A percentile compares a stretch with the other conserved stretches of the same genome.
Conservation (phyloP, 768 basidiomycete species). For the Leccinum variicolor region DNA sequence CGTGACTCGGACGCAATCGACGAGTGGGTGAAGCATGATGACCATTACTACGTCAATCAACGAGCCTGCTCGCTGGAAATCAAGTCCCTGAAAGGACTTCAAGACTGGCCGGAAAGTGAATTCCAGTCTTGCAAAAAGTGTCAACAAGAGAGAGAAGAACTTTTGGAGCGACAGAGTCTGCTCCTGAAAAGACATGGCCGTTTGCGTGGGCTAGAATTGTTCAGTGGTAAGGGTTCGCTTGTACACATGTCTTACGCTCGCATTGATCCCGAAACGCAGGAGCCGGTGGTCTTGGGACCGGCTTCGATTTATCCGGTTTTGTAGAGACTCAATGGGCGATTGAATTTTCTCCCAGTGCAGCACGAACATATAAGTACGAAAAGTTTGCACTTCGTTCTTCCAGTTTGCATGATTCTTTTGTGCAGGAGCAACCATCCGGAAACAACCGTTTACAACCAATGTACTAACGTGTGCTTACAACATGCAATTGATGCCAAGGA, state of each 20-base stretch:
- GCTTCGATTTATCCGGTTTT: conserved; percentile 57
- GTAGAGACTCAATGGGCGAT: conserved; percentile 68
- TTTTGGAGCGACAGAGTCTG: conserved; percentile 26
- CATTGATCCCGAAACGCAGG: conserved; percentile 37
- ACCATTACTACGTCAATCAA: conserved; percentile 57
- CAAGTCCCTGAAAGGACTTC: conserved; percentile 20
- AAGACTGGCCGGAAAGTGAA: conserved; percentile 23
- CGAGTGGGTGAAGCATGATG: conserved; percentile 46
- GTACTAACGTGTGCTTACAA: conserved; percentile 55
- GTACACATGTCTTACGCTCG: background rate
- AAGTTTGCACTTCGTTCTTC: background rate
- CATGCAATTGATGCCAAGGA: conserved; percentile 51
- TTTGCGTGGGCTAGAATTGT: conserved; percentile 62
- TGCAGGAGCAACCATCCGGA: conserved; percentile 61
- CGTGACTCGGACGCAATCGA: conserved; percentile 30
- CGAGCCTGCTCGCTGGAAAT: conserved; percentile 18
- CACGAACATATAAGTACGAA: conserved; percentile 57
- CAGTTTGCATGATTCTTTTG: background rate
- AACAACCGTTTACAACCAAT: conserved; percentile 61
- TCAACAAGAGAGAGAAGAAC: conserved; percentile 28
- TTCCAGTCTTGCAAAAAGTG: conserved; percentile 43
- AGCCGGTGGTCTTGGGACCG: conserved; percentile 72
- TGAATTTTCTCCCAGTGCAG: conserved; percentile 62
- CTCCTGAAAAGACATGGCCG: conserved; percentile 39
- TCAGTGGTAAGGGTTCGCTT: conserved; percentile 47